phyloP scores from a whole-genome alignment of 805 yeast species.

The Barnettozyma pratensis region DNA sequence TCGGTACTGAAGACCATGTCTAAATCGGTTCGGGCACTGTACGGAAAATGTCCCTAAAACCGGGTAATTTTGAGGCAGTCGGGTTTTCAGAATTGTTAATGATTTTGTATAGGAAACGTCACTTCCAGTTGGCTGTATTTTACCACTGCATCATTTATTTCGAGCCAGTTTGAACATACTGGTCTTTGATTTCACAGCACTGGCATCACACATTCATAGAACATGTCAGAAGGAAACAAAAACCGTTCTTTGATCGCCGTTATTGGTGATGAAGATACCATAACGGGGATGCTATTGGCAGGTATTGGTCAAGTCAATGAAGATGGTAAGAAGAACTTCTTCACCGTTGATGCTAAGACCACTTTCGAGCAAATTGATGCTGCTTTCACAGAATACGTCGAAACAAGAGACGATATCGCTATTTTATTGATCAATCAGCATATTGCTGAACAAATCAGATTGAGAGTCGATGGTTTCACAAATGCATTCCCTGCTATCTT shows the following conservation, averaged over 20 bases:
- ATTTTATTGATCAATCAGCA: slow-evolving; percentile 91
- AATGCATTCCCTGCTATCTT: slow-evolving; percentile 93
- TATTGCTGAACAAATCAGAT: slow-evolving; percentile 85
- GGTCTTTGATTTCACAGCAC: no score
- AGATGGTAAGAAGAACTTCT: slow-evolving; percentile 67
- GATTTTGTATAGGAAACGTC: no score
- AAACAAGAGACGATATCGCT: slow-evolving; percentile 81
- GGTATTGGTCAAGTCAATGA: slow-evolving; percentile 84
- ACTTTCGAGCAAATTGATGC: slow-evolving; percentile 67
- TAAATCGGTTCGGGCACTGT: background rate
- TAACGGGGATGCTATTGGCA: slow-evolving; percentile 91
- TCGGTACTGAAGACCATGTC: no score
- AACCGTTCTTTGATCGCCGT: slow-evolving; percentile 87
- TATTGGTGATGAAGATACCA: slow-evolving; percentile 96
- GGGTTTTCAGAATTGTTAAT: no score
- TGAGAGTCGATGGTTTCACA: slow-evolving; percentile 74
- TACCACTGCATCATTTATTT: background rate
- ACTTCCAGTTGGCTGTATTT: background rate
- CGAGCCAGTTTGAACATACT: no score
- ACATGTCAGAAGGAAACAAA: slow-evolving; percentile 35
- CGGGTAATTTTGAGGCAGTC: background rate
- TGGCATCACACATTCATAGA: background rate
- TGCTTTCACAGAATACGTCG: slow-evolving; percentile 72
- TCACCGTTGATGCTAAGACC: slow-evolving; percentile 73
- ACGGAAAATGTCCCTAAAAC: background rate